These are phyloP conservation scores for Xylaria intraflava DNA, from an alignment of 495 filamentous ascomycete genomes.

Conservation along the genomic window DNA sequence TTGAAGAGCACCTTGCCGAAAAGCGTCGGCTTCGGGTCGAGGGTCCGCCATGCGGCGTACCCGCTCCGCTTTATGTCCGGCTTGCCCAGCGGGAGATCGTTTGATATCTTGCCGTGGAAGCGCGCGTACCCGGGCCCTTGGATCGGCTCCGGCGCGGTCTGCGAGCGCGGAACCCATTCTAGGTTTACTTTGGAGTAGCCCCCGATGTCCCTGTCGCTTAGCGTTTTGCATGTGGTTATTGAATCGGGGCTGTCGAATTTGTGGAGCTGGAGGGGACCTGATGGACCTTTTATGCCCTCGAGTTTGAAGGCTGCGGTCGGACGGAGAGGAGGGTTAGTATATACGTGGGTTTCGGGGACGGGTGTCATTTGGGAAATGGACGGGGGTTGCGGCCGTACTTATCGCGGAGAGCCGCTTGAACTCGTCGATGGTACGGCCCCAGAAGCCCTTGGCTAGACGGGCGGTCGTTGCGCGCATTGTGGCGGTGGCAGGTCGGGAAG, in stretches of 20 bases:
- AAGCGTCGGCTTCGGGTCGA: constrained; percentile 52
- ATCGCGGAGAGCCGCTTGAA: constrained; percentile 40
- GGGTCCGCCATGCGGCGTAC: constrained; percentile 82
- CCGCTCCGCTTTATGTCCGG: constrained; percentile 66
- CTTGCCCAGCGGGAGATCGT: constrained; percentile 66
- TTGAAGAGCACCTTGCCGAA: constrained; percentile 84
- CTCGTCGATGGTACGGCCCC: constrained; percentile 40
- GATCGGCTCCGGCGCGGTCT: constrained; percentile 27
- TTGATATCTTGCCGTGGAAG: constrained; percentile 87
- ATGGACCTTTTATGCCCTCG: constrained; percentile 51
- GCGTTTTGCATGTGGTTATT: constrained; percentile 64
- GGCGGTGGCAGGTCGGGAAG: constrained; percentile 1
- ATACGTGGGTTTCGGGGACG: background rate
- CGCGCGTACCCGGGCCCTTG: constrained; percentile 46
- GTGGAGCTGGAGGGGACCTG: constrained; percentile 52
- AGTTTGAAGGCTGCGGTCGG: constrained; percentile 30
- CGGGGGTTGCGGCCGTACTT: constrained; percentile 20
- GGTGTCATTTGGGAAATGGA: background rate
- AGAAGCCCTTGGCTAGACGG: constrained; percentile 38
- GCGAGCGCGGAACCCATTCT: constrained; percentile 52
- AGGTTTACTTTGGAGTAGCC: constrained; percentile 71
- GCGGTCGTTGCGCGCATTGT: constrained; percentile 38
- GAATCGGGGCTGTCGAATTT: constrained; percentile 59
- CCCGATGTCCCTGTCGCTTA: constrained; percentile 81
- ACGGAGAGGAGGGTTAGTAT: constrained; percentile 3